Percentiles rank a stretch among this genome's conserved stretches.
These are phyloP conservation scores for Anthracocystis setariae DNA, from an alignment of 1,284 basidiomycete genomes.

Conservation along the genomic window DNA sequence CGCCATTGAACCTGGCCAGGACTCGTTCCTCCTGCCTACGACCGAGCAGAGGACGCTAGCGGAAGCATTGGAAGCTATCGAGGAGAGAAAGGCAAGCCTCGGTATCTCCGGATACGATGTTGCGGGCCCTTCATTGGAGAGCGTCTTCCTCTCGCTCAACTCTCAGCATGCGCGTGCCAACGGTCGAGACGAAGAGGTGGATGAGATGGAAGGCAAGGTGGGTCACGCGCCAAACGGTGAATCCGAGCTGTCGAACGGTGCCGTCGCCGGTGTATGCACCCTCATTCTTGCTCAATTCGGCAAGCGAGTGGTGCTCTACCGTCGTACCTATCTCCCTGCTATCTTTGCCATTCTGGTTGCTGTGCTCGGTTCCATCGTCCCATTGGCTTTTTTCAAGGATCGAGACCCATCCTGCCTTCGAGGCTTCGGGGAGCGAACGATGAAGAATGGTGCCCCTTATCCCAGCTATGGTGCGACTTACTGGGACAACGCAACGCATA, in stretches of 20 bases:
- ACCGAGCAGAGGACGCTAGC: conserved; percentile 70
- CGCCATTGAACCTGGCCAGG: conserved; percentile 21
- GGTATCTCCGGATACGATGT: conserved; percentile 75
- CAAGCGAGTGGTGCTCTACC: conserved; percentile 76
- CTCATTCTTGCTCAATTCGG: conserved; percentile 78
- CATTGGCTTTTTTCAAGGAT: conserved; percentile 74
- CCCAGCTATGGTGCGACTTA: conserved; percentile 21
- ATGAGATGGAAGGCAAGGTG: conserved; percentile 40
- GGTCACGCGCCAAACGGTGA: conserved; percentile 8
- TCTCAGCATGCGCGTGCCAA: conserved; percentile 66
- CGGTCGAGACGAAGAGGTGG: conserved; percentile 30
- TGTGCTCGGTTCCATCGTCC: conserved; percentile 75
- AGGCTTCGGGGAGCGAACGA: conserved; percentile 62
- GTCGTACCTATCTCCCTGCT: conserved; percentile 77
- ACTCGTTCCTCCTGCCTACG: conserved; percentile 67
- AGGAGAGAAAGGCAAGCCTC: conserved; percentile 69
- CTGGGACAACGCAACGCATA: conserved; percentile 16
- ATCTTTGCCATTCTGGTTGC: conserved; percentile 75
- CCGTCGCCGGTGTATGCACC: conserved; percentile 71
- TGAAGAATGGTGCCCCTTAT: conserved; percentile 46
- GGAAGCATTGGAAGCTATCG: conserved; percentile 73
- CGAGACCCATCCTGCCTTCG: conserved; percentile 72
- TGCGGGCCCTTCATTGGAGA: conserved; percentile 79
- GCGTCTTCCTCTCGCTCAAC: conserved; percentile 79
- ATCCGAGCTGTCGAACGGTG: conserved; percentile 72